Evolutionary conservation across 768 basidiomycete species (phyloP).

Genomic region (Lactarius tabidus): DNA sequence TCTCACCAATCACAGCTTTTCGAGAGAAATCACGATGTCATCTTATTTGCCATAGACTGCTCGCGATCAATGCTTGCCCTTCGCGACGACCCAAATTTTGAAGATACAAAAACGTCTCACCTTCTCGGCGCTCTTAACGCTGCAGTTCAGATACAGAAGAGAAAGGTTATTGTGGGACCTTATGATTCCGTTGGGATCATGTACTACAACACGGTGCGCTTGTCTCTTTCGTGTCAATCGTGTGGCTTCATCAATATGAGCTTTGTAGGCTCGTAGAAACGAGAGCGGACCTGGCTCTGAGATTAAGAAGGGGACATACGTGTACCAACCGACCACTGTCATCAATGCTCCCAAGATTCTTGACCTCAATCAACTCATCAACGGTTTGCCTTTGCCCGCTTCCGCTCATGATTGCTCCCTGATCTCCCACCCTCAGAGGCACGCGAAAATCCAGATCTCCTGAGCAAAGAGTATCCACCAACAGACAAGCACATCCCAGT

Average conservation of each 20-base stretch:
- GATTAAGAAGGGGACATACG: constrained; percentile 63
- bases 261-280: constrained; percentile 34
- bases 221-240: neutral
- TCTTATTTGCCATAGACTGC: constrained; percentile 95
- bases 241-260: neutral
- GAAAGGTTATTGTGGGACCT: constrained; percentile 84
- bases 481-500: constrained; percentile 60
- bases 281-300: constrained; percentile 44
- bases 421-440: constrained; percentile 45
- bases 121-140: constrained; percentile 75
- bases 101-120: constrained; percentile 69
- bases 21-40: constrained; percentile 77
- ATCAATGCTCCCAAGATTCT: constrained; percentile 81
- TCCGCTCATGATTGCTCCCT: neutral
- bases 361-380: constrained; percentile 69
- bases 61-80: constrained; percentile 84
- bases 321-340: constrained; percentile 73
- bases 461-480: constrained; percentile 63
- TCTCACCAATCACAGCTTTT: constrained; percentile 42
- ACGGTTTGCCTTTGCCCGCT: constrained; percentile 47
- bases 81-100: constrained; percentile 58
- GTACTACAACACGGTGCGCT: constrained; percentile 85
- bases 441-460: constrained; percentile 55
- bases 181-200: constrained; percentile 88
- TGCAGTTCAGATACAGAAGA: constrained; percentile 83